Evolutionary conservation across 2,329 filamentous ascomycete genomes (phyloP).

Genomic region (Sporothrix humicola): DNA sequence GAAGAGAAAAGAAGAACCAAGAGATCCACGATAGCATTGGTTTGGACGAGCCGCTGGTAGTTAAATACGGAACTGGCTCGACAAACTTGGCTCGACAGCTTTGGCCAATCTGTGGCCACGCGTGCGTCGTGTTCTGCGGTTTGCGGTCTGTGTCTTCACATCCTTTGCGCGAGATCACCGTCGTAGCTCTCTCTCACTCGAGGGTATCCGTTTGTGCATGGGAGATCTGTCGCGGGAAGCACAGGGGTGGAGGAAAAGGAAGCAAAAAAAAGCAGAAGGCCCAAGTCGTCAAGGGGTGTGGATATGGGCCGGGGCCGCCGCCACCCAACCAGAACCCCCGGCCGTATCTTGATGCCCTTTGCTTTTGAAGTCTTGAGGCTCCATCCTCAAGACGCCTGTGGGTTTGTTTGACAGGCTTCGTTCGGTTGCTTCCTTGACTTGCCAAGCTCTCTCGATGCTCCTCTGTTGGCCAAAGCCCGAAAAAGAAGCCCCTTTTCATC

Average conservation of each 20-base stretch:
- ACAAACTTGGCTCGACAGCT: background rate
- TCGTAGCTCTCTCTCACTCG: conserved; percentile 8
- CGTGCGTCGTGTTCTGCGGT: background rate
- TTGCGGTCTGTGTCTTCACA: conserved; percentile 6
- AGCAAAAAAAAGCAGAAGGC: background rate
- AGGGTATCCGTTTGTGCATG: conserved; percentile 1
- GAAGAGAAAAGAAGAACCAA: conserved; percentile 32
- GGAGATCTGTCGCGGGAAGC: conserved; percentile 30
- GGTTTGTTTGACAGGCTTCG: conserved; percentile 11
- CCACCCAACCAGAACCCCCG: conserved; percentile 2
- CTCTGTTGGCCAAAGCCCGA: background rate
- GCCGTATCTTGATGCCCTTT: conserved; percentile 12
- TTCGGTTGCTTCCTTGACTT: background rate
- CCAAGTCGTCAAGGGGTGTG: background rate
- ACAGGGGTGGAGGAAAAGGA: conserved; percentile 4
- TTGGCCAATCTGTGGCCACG: background rate
- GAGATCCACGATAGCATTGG: conserved; percentile 26
- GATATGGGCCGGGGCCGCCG: conserved; percentile 5
- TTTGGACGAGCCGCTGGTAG: conserved; percentile 27
- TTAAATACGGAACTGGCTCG: conserved; percentile 30
- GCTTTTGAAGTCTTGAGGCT: conserved; percentile 1
- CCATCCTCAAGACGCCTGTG: conserved; percentile 5
- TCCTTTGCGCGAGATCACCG: conserved; percentile 25
- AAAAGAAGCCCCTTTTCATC: conserved; percentile 3
- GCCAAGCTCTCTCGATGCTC: conserved; percentile 19